A percentile compares a stretch with the other conserved stretches of the same genome.
Evolutionary conservation across 2,329 filamentous ascomycete genomes (phyloP).

Genomic region (Grosmannia serpens): DNA sequence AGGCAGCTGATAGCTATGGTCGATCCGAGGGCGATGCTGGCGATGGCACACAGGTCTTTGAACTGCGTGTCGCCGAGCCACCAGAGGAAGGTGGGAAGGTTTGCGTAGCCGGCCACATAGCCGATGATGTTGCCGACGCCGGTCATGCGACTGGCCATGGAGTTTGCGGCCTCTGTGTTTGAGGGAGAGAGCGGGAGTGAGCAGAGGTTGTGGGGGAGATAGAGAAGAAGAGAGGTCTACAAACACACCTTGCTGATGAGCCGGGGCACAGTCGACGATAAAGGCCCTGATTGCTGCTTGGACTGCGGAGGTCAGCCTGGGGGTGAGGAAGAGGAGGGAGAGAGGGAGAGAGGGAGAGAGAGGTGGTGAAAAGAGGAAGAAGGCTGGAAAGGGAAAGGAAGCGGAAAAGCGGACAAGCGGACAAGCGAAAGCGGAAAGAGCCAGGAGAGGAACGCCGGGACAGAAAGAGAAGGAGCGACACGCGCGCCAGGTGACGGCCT

Average conservation of each 20-base stretch:
- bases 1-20: constrained; percentile 62
- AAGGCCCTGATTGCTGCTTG: constrained; percentile 87
- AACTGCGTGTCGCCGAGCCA: constrained; percentile 85
- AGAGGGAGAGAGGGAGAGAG: not conserved
- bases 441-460: no score
- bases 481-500: constrained; percentile 9
- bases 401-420: no score
- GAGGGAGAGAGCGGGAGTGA: constrained; percentile 4
- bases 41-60: constrained; percentile 80
- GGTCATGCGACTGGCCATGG: constrained; percentile 80
- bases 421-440: no score
- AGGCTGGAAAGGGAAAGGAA: not conserved
- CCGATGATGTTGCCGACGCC: constrained; percentile 86
- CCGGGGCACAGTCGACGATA: constrained; percentile 84
- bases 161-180: constrained; percentile 63
- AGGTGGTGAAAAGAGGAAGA: no score
- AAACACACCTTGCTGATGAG: constrained; percentile 63
- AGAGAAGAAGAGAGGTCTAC: not conserved
- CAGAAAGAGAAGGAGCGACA: no score
- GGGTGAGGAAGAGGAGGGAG: constrained; percentile 1
- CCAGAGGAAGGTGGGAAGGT: constrained; percentile 63
- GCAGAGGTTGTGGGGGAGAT: not conserved
- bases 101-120: constrained; percentile 74
- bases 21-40: constrained; percentile 57
- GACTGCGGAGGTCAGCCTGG: constrained; percentile 32